Base-by-base conservation (phyloP, 495 filamentous ascomycete species). In the Parachaetomium inaequale region DNA sequence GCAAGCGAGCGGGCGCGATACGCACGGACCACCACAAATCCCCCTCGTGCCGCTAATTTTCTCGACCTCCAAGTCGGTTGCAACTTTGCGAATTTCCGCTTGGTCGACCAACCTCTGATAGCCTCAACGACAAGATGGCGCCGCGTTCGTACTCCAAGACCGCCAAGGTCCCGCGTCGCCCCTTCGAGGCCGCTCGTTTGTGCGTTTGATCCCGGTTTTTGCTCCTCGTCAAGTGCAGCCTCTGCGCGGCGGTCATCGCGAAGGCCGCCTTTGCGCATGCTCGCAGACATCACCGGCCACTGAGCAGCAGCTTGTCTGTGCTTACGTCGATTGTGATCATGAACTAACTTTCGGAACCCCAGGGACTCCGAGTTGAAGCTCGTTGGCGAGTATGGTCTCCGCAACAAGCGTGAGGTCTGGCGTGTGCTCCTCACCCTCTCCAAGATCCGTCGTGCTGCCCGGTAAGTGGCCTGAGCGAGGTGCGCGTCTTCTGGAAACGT, bases 361-460 rank as follows among this genome's bases (percentile, higher is more conserved):
- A 98, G 95, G 84, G 94, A 98, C 85, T 90, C 92, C 73, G 94
- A 98, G 82, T 82, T 98, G 82, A 98, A 98, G 88, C 87, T 92
- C 79, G 94, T 98, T 74, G 94, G 94, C 80, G 94, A 98, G 84
- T 98, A 93, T 83, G 94, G 94, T 78, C 90, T 98, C 66, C 87
- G 91, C 78, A 98, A 98, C 88, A 98, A 98, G 92, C 93, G 94
- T 82, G 94, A 98, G 85, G 95, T 98, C 72, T 98, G 94, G 94
- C 91, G 94, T 81, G 94, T 98, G 73, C 88, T 91, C 87, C 90
- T 98, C 79, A 96, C 93, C 65, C 91, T 98, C 68, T 98, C 94
- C 81, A 98, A 98, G 88, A 98, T 98, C 74, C 93, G 94, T 91
- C 95, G 94, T 95, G 94, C 94, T 87, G 94, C 94, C 78, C 94